phyloP scores from a whole-genome alignment of 2,329 filamentous ascomycete species.

The Dothideomycetes sp. region DNA sequence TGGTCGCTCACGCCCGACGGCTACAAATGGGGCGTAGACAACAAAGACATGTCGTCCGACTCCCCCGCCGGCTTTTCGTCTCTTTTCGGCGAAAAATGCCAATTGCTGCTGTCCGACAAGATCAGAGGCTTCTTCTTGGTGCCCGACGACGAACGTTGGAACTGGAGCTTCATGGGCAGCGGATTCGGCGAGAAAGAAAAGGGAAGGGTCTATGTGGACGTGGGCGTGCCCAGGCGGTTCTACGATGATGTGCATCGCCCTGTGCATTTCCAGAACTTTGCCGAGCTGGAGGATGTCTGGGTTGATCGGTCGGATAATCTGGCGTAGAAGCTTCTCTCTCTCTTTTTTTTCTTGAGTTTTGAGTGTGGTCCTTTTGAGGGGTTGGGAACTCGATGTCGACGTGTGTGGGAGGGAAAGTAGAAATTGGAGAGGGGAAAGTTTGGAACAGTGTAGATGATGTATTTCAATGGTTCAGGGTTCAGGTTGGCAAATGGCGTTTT shows the following conservation, averaged over 20 bases:
- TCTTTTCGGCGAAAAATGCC: constrained; percentile 87
- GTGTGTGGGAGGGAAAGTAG: no score
- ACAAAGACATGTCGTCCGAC: constrained; percentile 85
- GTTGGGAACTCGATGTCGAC: no score
- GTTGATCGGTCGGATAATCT: constrained; percentile 90
- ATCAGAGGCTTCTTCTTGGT: constrained; percentile 95
- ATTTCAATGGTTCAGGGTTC: no score
- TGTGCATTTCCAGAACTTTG: constrained; percentile 94
- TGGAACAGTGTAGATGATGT: no score
- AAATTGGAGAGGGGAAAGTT: no score
- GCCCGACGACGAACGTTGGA: constrained; percentile 83
- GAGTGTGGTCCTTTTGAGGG: no score
- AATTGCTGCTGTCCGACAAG: constrained; percentile 82
- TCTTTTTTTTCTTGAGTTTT: no score
- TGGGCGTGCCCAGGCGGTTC: constrained; percentile 79
- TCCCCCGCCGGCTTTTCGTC: constrained; percentile 84
- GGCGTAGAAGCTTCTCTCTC: no score
- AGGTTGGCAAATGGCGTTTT: no score
- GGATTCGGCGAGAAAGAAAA: constrained; percentile 82
- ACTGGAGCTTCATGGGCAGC: constrained; percentile 96
- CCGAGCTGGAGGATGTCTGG: constrained; percentile 93
- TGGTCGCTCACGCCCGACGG: constrained; percentile 87
- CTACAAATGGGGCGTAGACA: constrained; percentile 95
- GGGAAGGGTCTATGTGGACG: constrained; percentile 70
- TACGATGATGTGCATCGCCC: constrained; percentile 89